Base-by-base conservation (phyloP, 2,329 filamentous ascomycete genomes). In the Colletotrichum truncatum region DNA sequence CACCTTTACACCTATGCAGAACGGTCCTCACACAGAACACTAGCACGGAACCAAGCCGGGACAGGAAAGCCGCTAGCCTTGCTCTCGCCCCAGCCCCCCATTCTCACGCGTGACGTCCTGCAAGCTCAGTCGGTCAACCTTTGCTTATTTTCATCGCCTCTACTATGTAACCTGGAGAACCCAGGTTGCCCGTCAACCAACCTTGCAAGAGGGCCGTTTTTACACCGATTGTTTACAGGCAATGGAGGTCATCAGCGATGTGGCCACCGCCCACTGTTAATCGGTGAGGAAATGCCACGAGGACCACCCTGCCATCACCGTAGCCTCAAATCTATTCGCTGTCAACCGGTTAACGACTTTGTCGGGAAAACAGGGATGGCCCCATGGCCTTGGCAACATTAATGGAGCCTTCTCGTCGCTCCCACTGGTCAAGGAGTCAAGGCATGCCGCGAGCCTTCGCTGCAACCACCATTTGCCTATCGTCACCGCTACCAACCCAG, bases 21-120 rank as follows among this genome's bases (percentile, higher is more conserved):
- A 46, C 14, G 25, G 14, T 28, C 23, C 14, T 46, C 39, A 43
- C 39, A 43, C 21, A 23, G 9, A 7, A 8, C 4, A 43, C 6
- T 18, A 16, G 18, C 51, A 53, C 53, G 53, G 53, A 64, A 59
- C 34, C 54, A 59, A 64, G 59, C 43, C 53, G 59, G 43, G 59
- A 43, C 26, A 58, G 43, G 43, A 63, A 63, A 45, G 49, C 51
- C 51, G 60, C 54, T 58, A 48, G 53, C 34, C 26, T 63, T 36
- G 52, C 26, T 53, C 23, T 21, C 25, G 16, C 23, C 60, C 54
- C 60, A 52, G 36, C 45, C 46, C 55, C 30, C 34, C n/a, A 7
- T 43, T 43, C 39, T 32, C 16, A 18, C 34, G n/a, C n/a, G n/a
- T n/a, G n/a, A 16, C 28, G 26, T 49, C 26, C 26, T 49, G 14